Conservation (phyloP, 1,284 basidiomycete genomes). For the Sporisorium scitamineum region DNA sequence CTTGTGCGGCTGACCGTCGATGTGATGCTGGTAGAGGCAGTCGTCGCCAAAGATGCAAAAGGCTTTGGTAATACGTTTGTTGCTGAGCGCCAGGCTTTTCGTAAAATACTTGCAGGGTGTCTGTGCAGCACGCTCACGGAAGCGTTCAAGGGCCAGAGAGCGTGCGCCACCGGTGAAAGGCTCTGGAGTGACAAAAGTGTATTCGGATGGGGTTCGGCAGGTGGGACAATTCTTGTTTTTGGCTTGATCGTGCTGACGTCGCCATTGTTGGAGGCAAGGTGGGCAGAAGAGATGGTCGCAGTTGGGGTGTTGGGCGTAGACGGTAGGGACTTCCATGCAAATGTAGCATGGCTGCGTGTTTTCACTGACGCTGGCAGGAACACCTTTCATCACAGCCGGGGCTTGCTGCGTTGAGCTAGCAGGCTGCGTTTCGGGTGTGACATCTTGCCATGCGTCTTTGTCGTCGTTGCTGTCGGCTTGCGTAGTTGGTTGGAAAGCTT, state of each 20-base stretch:
- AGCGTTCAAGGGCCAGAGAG: slow-evolving; percentile 20
- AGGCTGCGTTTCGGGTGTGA: not conserved
- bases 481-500: slow-evolving; percentile 12
- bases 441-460: slow-evolving; percentile 15
- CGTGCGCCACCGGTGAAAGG: slow-evolving; percentile 18
- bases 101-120: slow-evolving; percentile 42
- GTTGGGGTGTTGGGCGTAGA: slow-evolving; percentile 38
- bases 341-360: slow-evolving; percentile 35
- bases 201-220: slow-evolving; percentile 29
- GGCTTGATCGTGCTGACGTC: slow-evolving; percentile 17
- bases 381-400: slow-evolving; percentile 8
- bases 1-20: slow-evolving; percentile 25
- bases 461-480: not conserved
- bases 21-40: slow-evolving; percentile 37
- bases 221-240: slow-evolving; percentile 42
- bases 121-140: slow-evolving; percentile 16
- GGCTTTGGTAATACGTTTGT: slow-evolving; percentile 7
- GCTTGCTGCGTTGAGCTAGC: not conserved
- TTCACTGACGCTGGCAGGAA: slow-evolving; percentile 12
- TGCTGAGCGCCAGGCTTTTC: slow-evolving; percentile 28
- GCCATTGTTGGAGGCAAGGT: slow-evolving; percentile 39
- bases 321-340: slow-evolving; percentile 43
- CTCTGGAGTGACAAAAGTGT: slow-evolving; percentile 37
- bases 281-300: slow-evolving; percentile 52
- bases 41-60: slow-evolving; percentile 48